Conservation (phyloP, 2,329 filamentous ascomycete species). For the Phialophora expanda region DNA sequence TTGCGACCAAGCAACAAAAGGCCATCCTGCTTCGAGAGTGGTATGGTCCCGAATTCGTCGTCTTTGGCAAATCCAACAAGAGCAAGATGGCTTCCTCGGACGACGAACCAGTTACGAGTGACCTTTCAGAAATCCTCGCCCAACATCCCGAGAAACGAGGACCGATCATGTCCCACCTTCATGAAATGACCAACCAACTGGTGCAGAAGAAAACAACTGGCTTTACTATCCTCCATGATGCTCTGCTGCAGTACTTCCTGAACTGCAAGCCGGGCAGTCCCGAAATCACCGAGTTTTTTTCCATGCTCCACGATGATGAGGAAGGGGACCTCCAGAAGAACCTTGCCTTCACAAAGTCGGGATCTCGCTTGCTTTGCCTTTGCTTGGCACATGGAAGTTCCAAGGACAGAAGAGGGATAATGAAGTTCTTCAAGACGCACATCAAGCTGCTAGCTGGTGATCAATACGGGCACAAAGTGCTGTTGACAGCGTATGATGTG, state of each 20-base stretch:
- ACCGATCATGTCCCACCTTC: slow-evolving; percentile 83
- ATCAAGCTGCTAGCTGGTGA: slow-evolving; percentile 85
- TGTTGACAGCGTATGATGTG: slow-evolving; percentile 86
- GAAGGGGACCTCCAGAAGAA: slow-evolving; percentile 91
- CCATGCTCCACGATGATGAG: slow-evolving; percentile 89
- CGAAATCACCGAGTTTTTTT: slow-evolving; percentile 84
- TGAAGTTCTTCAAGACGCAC: slow-evolving; percentile 89
- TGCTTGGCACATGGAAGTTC: slow-evolving; percentile 82
- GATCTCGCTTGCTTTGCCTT: slow-evolving; percentile 79
- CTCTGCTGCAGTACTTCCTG: slow-evolving; percentile 95
- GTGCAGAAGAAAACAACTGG: slow-evolving; percentile 96
- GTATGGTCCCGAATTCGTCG: slow-evolving; percentile 91
- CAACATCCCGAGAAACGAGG: slow-evolving; percentile 82
- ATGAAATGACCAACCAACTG: slow-evolving; percentile 86
- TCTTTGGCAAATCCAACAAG: slow-evolving; percentile 68
- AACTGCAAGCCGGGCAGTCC: slow-evolving; percentile 76
- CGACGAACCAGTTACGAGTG: slow-evolving; percentile 53
- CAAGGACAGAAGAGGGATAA: slow-evolving; percentile 88
- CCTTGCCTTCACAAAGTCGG: slow-evolving; percentile 91
- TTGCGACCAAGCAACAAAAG: slow-evolving; percentile 86
- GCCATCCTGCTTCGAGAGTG: slow-evolving; percentile 85
- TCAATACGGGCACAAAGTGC: slow-evolving; percentile 74
- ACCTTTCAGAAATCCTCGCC: slow-evolving; percentile 76
- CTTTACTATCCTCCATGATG: slow-evolving; percentile 97
- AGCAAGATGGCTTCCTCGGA: neutral